Evolutionary conservation across 352 stramenopile genomes (phyloP).

Genomic region (Detonula confervacea): DNA sequence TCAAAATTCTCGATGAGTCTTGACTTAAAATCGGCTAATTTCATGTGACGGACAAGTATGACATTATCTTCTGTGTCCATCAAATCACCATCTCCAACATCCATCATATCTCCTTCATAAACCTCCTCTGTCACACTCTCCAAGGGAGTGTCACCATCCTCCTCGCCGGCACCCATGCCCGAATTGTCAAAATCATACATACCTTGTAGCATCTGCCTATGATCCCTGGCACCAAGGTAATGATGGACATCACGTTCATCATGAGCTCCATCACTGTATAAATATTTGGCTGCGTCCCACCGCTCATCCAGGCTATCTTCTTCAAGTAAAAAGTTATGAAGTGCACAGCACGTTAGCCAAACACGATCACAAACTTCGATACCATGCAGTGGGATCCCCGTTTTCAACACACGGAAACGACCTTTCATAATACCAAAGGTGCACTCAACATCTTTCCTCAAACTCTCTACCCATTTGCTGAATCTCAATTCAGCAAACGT

Average conservation of each 20-base stretch:
- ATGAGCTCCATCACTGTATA: background rate
- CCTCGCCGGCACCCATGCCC: background rate
- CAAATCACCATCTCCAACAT: background rate
- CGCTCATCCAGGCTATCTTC: conserved; percentile 22
- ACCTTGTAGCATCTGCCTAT: background rate
- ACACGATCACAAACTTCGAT: conserved; percentile 26
- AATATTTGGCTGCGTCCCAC: conserved; percentile 11
- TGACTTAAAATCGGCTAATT: background rate
- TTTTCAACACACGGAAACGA: conserved; percentile 33
- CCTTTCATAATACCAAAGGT: conserved; percentile 50
- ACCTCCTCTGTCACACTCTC: background rate
- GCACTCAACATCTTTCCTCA: conserved; percentile 52
- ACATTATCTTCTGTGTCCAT: background rate
- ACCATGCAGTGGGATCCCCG: conserved; percentile 24
- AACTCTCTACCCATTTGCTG: conserved; percentile 40
- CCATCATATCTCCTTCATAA: background rate
- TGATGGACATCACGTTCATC: background rate
- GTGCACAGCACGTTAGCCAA: conserved; percentile 26
- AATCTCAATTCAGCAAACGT: conserved; percentile 29
- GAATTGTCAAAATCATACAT: background rate
- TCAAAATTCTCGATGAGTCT: no score
- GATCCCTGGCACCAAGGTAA: background rate
- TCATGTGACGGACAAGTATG: background rate
- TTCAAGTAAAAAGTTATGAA: conserved; percentile 45
- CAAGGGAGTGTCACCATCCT: background rate